A percentile compares a stretch with the other conserved stretches of the same genome.
phyloP scores from a whole-genome alignment of 2,329 filamentous ascomycete species.

The Akanthomyces muscarius region DNA sequence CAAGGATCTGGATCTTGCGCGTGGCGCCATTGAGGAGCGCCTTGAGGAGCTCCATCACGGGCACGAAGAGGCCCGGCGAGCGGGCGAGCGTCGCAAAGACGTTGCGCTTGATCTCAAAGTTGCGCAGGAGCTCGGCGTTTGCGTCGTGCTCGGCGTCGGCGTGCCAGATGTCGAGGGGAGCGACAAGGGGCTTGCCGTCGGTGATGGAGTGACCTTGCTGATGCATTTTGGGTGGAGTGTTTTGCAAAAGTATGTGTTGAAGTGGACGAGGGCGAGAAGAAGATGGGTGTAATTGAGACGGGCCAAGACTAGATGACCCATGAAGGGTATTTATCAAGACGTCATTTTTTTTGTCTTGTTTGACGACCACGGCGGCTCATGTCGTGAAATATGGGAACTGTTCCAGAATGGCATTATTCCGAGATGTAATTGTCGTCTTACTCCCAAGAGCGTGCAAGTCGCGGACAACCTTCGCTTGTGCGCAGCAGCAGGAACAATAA shows the following conservation, averaged over 20 bases:
- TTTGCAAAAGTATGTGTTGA: too few relatives aligned
- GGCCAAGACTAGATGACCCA: not conserved
- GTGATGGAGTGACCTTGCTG: not conserved
- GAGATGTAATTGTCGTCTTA: not conserved
- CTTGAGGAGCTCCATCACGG: slow-evolving; percentile 2
- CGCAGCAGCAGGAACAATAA: too few relatives aligned
- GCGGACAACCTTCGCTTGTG: too few relatives aligned
- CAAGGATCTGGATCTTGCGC: slow-evolving; percentile 1
- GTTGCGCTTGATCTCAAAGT: slow-evolving; percentile 1
- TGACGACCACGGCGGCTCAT: too few relatives aligned
- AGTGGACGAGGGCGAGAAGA: not conserved
- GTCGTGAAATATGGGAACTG: too few relatives aligned
- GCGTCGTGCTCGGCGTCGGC: not conserved
- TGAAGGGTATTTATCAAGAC: not conserved
- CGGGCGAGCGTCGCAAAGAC: not conserved
- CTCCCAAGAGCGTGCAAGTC: too few relatives aligned
- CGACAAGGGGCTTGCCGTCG: not conserved
- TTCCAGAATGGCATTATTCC: too few relatives aligned
- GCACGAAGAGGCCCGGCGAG: not conserved
- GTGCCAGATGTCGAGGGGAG: not conserved
- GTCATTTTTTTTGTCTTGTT: not conserved
- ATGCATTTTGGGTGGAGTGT: not conserved
- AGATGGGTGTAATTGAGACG: too few relatives aligned
- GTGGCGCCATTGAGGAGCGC: not conserved
- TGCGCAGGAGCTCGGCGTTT: slow-evolving; percentile 1